Percentiles rank a stretch among this genome's conserved stretches.
phyloP scores from a whole-genome alignment of 2,329 filamentous ascomycete species.

The Blastomyces parvus region DNA sequence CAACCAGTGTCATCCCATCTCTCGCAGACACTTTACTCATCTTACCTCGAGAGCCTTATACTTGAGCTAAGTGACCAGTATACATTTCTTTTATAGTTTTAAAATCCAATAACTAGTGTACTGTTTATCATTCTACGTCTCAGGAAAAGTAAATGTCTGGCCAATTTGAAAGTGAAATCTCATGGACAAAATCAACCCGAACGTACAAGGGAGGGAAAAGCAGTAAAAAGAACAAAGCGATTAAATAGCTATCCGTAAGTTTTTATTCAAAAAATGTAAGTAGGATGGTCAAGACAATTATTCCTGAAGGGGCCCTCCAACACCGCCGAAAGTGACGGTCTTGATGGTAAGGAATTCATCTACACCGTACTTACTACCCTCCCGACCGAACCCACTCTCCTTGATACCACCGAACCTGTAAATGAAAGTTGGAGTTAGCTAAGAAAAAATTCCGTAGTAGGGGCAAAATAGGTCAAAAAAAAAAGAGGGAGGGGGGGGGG shows the following conservation, averaged over 20 bases:
- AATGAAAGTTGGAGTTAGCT: slow-evolving; percentile 1
- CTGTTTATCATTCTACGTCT: background rate
- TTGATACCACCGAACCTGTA: slow-evolving; percentile 69
- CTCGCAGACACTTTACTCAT: too few species aligned
- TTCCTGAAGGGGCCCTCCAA: slow-evolving; percentile 48
- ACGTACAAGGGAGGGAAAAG: background rate
- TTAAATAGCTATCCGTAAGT: background rate
- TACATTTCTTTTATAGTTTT: too few species aligned
- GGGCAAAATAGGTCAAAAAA: background rate
- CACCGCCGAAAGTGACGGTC: slow-evolving; percentile 56
- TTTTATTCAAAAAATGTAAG: background rate
- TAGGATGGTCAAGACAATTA: slow-evolving; percentile 12
- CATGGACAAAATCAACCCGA: too few species aligned
- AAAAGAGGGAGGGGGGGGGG: too few species aligned
- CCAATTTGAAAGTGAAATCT: too few species aligned
- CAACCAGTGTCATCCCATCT: too few species aligned
- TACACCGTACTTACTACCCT: slow-evolving; percentile 68
- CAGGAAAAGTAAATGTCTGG: background rate
- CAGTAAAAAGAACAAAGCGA: background rate
- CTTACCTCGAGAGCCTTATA: too few species aligned
- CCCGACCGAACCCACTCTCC: slow-evolving; percentile 68
- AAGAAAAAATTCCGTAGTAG: background rate
- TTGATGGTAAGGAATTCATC: slow-evolving; percentile 68
- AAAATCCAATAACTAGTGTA: background rate
- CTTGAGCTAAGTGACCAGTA: too few species aligned